Evolutionary conservation across 2,329 filamentous ascomycete genomes (phyloP).

Genomic region (Cryphonectria parasitica): DNA sequence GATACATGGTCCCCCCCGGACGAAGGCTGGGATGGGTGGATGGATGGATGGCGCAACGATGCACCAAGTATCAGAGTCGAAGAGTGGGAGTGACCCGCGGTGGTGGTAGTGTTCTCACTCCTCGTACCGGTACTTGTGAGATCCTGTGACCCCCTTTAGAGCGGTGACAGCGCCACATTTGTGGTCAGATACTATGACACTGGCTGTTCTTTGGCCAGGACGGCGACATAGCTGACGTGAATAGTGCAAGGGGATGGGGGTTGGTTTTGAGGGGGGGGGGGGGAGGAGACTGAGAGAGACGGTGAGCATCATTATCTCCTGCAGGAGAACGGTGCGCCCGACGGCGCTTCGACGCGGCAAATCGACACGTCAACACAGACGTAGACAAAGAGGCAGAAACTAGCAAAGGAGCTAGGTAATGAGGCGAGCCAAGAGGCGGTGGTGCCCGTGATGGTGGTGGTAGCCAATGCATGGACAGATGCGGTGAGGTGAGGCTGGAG

Average conservation of each 20-base stretch:
- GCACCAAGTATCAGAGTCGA: slow-evolving; percentile 11
- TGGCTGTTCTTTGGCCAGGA: slow-evolving; percentile 21
- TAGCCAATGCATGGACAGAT: slow-evolving; percentile 19
- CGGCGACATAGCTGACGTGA: slow-evolving; percentile 21
- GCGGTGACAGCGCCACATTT: slow-evolving; percentile 26
- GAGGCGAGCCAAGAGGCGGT: slow-evolving; percentile 24
- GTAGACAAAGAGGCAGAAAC: slow-evolving; percentile 22
- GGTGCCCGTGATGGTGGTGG: slow-evolving; percentile 16
- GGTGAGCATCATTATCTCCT: slow-evolving; percentile 26
- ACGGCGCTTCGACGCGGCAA: slow-evolving; percentile 26
- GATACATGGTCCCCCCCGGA: slow-evolving; percentile 18
- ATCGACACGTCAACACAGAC: slow-evolving; percentile 27
- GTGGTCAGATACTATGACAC: slow-evolving; percentile 25
- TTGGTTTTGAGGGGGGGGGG: background rate
- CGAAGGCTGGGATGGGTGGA: slow-evolving; percentile 1
- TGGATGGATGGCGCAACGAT: slow-evolving; percentile 16
- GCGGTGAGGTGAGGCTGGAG: slow-evolving; percentile 30
- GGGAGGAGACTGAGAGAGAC: slow-evolving; percentile 14
- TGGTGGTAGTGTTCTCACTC: background rate
- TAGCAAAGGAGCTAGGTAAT: slow-evolving; percentile 13
- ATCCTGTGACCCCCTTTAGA: slow-evolving; percentile 21
- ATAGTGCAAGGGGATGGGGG: slow-evolving; percentile 16
- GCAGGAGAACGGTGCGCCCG: slow-evolving; percentile 22
- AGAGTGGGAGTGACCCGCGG: slow-evolving; percentile 9
- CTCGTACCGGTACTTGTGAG: slow-evolving; percentile 20